Percentiles rank a stretch among this genome's conserved stretches.
phyloP scores from a whole-genome alignment of 148 eudicot genomes.

The Beta vulgaris region DNA sequence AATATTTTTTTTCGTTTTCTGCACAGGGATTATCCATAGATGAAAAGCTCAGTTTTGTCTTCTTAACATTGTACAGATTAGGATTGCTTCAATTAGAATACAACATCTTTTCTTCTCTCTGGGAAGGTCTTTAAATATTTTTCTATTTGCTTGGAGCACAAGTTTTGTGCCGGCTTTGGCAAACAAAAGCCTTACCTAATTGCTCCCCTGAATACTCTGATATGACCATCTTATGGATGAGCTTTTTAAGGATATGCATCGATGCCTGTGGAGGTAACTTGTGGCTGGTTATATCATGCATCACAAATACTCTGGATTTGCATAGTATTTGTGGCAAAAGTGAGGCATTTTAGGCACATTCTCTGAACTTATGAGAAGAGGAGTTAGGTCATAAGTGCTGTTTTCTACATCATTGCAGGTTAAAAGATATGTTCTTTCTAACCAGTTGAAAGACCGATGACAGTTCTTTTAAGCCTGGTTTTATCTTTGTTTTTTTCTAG shows the following conservation, averaged over 20 bases:
- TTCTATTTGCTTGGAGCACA: conserved; percentile 1
- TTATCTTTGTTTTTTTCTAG: neutral
- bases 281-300: neutral
- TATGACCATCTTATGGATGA: neutral
- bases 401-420: conserved; percentile 4
- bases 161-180: conserved; percentile 19
- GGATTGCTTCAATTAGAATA: conserved; percentile 40
- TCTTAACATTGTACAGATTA: conserved; percentile 56
- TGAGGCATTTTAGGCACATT: neutral
- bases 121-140: conserved; percentile 14
- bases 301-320: neutral
- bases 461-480: neutral
- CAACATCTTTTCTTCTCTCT: conserved; percentile 21
- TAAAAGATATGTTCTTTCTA: neutral
- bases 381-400: neutral
- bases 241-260: neutral
- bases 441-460: neutral
- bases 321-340: neutral
- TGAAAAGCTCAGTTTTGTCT: conserved; percentile 32
- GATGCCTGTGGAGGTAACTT: neutral
- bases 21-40: conserved; percentile 41
- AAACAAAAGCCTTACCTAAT: neutral
- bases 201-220: neutral
- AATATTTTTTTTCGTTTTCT: conserved; percentile 32
- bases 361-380: neutral